Evolutionary conservation across 1,284 basidiomycete species (phyloP).

Genomic region (Blastosporella zonata): DNA sequence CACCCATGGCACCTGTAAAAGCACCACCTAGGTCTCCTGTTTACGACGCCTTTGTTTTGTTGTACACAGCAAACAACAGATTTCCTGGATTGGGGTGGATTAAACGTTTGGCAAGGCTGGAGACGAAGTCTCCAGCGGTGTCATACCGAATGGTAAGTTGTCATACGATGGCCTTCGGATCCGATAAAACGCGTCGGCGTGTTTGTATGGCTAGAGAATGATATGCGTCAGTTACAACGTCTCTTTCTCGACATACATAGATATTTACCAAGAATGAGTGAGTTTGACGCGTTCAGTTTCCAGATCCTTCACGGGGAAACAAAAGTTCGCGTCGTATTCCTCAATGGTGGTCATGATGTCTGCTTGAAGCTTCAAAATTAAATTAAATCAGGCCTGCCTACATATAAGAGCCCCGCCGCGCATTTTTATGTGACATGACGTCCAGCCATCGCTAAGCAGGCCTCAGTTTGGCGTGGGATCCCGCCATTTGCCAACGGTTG

Average conservation of each 20-base stretch:
- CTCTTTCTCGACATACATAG: background rate
- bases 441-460: too few relatives aligned
- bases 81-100: conserved; percentile 17
- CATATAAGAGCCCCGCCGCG: too few relatives aligned
- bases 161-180: conserved; percentile 8
- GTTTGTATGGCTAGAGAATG: background rate
- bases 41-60: conserved; percentile 35
- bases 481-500: too few relatives aligned
- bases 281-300: conserved; percentile 17
- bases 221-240: background rate
- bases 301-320: conserved; percentile 14
- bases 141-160: conserved; percentile 9
- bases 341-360: conserved; percentile 4
- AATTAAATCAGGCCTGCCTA: background rate
- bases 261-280: conserved; percentile 27
- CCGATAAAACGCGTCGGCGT: background rate
- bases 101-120: conserved; percentile 6
- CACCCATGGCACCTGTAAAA: conserved; percentile 42
- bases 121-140: conserved; percentile 4
- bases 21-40: conserved; percentile 26
- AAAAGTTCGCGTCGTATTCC: conserved; percentile 13
- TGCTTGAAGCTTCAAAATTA: background rate
- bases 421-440: too few relatives aligned
- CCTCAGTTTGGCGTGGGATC: too few relatives aligned
- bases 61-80: conserved; percentile 37